Evolutionary conservation across 495 filamentous ascomycete genomes (phyloP).

Genomic region (Xylaria bambusicola): DNA sequence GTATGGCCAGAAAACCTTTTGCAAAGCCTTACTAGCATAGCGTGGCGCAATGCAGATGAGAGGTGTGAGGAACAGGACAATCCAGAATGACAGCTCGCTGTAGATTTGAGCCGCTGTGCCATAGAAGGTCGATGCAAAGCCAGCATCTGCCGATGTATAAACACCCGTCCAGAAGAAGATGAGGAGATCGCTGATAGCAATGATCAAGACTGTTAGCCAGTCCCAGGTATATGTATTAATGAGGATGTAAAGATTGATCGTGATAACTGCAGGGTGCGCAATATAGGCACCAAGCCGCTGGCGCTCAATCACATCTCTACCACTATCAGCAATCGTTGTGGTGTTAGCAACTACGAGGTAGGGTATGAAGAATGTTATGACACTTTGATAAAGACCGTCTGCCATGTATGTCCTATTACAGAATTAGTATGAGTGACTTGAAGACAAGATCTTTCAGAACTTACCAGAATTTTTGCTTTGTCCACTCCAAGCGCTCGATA

Average conservation of each 20-base stretch:
- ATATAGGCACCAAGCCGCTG: conserved; percentile 83
- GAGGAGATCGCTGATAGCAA: conserved; percentile 76
- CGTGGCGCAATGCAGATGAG: conserved; percentile 81
- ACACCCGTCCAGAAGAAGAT: conserved; percentile 97
- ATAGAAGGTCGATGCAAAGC: conserved; percentile 69
- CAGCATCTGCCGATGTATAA: conserved; percentile 66
- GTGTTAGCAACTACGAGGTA: conserved; percentile 74
- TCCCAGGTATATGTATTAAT: conserved; percentile 98
- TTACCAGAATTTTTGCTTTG: conserved; percentile 94
- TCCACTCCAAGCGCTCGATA: conserved; percentile 97
- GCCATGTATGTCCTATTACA: conserved; percentile 81
- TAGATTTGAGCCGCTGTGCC: conserved; percentile 77
- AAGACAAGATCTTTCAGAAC: conserved; percentile 23
- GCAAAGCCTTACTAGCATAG: conserved; percentile 78
- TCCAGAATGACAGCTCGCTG: conserved; percentile 82
- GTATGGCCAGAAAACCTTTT: conserved; percentile 89
- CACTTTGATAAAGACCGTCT: conserved; percentile 92
- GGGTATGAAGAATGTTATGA: conserved; percentile 90
- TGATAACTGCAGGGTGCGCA: conserved; percentile 73
- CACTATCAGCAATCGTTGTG: conserved; percentile 66
- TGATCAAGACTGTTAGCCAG: conserved; percentile 85
- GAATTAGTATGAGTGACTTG: conserved; percentile 30
- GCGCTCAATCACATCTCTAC: conserved; percentile 71
- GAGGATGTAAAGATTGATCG: conserved; percentile 90
- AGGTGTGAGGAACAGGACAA: conserved; percentile 70